Evolutionary conservation across 306 rosid species (phyloP).

Genomic region (Betula pendula): DNA sequence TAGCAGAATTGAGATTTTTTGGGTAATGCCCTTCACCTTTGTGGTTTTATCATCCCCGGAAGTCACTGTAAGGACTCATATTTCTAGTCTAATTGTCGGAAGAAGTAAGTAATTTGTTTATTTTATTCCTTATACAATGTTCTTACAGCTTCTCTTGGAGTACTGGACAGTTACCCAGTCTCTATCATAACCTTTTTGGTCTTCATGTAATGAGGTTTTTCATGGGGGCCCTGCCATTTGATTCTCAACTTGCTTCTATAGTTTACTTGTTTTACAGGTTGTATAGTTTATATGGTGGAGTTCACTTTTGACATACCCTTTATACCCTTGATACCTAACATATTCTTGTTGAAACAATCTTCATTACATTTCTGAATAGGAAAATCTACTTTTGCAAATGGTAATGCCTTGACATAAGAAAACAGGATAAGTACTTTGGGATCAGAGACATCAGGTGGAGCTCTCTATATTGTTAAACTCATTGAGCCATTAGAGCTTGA

Average conservation of each 20-base stretch:
- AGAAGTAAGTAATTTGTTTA: neutral
- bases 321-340: constrained; percentile 6
- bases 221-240: neutral
- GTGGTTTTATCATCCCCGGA: neutral
- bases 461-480: constrained; percentile 55
- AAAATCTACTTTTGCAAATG: constrained; percentile 16
- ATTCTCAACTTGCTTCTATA: neutral
- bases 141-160: neutral
- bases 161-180: neutral
- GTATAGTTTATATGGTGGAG: neutral
- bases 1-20: neutral
- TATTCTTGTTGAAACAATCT: neutral
- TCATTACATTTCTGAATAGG: constrained; percentile 1
- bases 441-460: constrained; percentile 68
- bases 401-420: constrained; percentile 50
- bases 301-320: constrained; percentile 9
- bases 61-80: neutral
- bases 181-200: neutral
- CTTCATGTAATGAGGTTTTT: neutral
- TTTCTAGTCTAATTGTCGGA: neutral
- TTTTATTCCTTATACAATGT: neutral
- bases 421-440: constrained; percentile 77
- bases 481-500: constrained; percentile 55
- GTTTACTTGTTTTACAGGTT: neutral
- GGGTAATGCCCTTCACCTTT: neutral